Conservation (phyloP, 495 filamentous ascomycete genomes). For the Aeminium ludgeri region DNA sequence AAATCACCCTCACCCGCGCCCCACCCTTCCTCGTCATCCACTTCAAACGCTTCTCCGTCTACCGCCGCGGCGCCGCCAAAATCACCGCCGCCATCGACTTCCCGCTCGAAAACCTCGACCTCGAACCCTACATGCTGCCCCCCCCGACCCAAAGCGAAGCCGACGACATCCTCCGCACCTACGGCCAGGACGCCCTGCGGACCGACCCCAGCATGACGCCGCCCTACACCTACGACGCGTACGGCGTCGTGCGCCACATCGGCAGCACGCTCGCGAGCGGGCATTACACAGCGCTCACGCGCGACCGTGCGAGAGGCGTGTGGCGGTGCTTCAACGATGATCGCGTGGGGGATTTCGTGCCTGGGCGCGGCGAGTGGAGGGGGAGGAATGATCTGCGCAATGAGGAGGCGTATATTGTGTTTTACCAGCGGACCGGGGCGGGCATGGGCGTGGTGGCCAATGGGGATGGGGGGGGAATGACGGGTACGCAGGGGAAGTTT, state of each 20-base stretch:
- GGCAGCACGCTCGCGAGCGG: constrained; percentile 46
- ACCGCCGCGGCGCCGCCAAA: constrained; percentile 42
- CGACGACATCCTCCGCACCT: constrained; percentile 10
- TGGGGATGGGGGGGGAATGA: too few relatives aligned
- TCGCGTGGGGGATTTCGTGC: constrained; percentile 38
- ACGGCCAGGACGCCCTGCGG: constrained; percentile 10
- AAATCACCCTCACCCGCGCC: constrained; percentile 55
- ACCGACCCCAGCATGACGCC: constrained; percentile 37
- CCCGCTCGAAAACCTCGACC: constrained; percentile 44
- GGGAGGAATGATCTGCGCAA: constrained; percentile 34
- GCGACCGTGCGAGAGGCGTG: constrained; percentile 39
- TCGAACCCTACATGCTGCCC: constrained; percentile 42
- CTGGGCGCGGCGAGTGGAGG: constrained; percentile 9
- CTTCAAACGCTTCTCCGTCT: constrained; percentile 54
- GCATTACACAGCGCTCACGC: constrained; percentile 52
- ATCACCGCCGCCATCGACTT: constrained; percentile 53
- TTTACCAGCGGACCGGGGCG: constrained; percentile 19
- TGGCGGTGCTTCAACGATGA: constrained; percentile 57
- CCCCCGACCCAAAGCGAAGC: constrained; percentile 20
- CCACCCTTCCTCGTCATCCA: constrained; percentile 58
- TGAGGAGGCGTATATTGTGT: constrained; percentile 52
- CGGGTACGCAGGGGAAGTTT: too few relatives aligned
- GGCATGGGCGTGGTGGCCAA: too few relatives aligned
- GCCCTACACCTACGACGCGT: constrained; percentile 55
- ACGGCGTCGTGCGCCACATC: constrained; percentile 52